Conservation (phyloP, 2,329 filamentous ascomycete species). For the Pyricularia grisea region DNA sequence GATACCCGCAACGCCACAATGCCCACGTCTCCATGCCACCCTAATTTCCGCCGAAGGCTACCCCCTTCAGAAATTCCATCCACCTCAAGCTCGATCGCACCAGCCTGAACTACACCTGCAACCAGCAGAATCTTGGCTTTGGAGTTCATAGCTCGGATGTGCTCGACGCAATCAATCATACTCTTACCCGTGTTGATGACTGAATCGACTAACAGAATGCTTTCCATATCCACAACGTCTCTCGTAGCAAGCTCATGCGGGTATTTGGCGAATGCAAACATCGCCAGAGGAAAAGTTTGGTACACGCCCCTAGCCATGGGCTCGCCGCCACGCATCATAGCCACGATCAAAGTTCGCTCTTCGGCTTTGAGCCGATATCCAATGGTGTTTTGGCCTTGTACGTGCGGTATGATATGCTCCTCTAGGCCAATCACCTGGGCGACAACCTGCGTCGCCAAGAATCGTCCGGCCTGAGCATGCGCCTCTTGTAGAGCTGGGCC, state of each 20-base stretch:
- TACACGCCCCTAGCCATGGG: neutral
- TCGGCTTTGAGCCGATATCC: neutral
- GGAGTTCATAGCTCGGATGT: neutral
- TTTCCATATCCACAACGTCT: neutral
- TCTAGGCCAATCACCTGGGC: slow-evolving; percentile 39
- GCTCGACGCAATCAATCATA: neutral
- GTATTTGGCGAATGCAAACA: neutral
- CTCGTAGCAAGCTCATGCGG: neutral
- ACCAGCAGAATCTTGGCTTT: neutral
- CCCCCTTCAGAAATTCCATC: too few species aligned
- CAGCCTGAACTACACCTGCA: too few species aligned
- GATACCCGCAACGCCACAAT: neutral
- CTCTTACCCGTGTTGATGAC: neutral
- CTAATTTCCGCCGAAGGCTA: too few species aligned
- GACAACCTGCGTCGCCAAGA: slow-evolving; percentile 41
- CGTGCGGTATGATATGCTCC: slow-evolving; percentile 35
- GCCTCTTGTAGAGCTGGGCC: slow-evolving; percentile 37
- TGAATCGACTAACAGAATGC: neutral
- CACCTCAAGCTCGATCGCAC: too few species aligned
- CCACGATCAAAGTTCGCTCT: neutral
- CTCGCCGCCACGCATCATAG: neutral
- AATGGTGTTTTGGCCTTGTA: slow-evolving; percentile 23
- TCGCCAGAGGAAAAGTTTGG: neutral
- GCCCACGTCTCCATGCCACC: too few species aligned
- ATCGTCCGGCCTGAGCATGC: slow-evolving; percentile 39